Base-by-base conservation (phyloP, 768 basidiomycete genomes). In the Boletus tylopilopsis region DNA sequence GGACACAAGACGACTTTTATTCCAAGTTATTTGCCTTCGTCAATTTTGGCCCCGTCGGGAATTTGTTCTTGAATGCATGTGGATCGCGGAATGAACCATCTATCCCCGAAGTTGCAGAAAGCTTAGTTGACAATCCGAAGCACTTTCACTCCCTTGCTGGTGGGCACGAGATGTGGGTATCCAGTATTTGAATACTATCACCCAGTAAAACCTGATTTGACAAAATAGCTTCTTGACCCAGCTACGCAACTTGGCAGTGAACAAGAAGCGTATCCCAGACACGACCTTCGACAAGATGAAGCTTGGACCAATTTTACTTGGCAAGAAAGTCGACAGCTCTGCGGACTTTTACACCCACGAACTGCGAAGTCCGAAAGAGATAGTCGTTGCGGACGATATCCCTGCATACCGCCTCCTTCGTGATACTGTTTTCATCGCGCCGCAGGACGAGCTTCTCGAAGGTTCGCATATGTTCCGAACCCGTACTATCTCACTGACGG, bases 1-100 rank as follows among this genome's bases (percentile, higher is more conserved):
- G 13, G 9, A 22, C 18, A 1, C 19, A 36, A 36, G 47, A 22
- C 21, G 11, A 22, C 3, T 36, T 49, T n/a, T 11, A 49, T 11
- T 36, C 47, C 11, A 42, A 36, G 34, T 18, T 49, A 19, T 49
- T 49, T 12, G 47, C 22, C 19, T 49, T 49, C 27, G 47, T 49
- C 4, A 12, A 42, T 42, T 49, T 49, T 7, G 47, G 47, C 1
- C 8, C 39, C 6, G 21, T n/a, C 19, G 47, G 40, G 4, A 49
- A 49, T 16, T 19, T 19, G 19, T 49, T 49, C 15, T 18, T 49
- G 25, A 27, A 19, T 1, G 39, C 40, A 5, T 49, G 47, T 34
- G 32, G 47, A 7, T 48, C 47, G 8, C 27, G 24, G 39, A 41
- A 21, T 5, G 47, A 48, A 12, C 47, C 47, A 6, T 36, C 47